A percentile compares a stretch with the other conserved stretches of the same genome.
These are phyloP conservation scores for Suhomyces maxii DNA, from an alignment of 1,139 yeast species.

Conservation along the genomic window DNA sequence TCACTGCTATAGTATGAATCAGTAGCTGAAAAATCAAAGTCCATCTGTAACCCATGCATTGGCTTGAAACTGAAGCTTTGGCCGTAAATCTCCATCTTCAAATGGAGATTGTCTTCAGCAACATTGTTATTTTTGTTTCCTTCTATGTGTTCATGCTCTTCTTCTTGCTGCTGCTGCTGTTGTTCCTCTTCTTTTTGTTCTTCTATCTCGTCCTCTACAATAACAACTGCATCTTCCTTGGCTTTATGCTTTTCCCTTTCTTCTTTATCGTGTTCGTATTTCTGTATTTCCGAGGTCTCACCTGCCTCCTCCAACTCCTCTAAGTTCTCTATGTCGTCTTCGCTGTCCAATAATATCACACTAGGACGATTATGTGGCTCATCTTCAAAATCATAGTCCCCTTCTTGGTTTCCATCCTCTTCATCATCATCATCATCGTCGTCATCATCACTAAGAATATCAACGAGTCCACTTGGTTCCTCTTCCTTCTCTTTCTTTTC, in stretches of 20 bases:
- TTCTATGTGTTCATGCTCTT: not conserved
- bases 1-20: constrained; percentile 27
- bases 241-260: not conserved
- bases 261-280: not conserved
- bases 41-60: constrained; percentile 12
- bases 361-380: not conserved
- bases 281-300: not conserved
- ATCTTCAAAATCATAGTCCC: not conserved
- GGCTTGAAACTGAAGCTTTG: constrained; percentile 29
- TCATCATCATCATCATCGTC: not conserved
- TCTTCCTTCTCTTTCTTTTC: constrained; percentile 11
- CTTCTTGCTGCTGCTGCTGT: not conserved
- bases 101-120: not conserved
- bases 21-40: constrained; percentile 16
- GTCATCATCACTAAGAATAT: not conserved
- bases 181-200: not conserved
- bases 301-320: constrained; percentile 9
- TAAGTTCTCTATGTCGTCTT: constrained; percentile 18
- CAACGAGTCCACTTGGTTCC: not conserved
- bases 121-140: not conserved
- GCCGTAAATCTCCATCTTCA: constrained; percentile 16
- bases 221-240: not conserved
- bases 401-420: not conserved
- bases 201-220: not conserved
- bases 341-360: constrained; percentile 11